A percentile compares a stretch with the other conserved stretches of the same genome.
Conservation (phyloP, 2,329 filamentous ascomycete genomes). For the Rugonectria rugulosa region DNA sequence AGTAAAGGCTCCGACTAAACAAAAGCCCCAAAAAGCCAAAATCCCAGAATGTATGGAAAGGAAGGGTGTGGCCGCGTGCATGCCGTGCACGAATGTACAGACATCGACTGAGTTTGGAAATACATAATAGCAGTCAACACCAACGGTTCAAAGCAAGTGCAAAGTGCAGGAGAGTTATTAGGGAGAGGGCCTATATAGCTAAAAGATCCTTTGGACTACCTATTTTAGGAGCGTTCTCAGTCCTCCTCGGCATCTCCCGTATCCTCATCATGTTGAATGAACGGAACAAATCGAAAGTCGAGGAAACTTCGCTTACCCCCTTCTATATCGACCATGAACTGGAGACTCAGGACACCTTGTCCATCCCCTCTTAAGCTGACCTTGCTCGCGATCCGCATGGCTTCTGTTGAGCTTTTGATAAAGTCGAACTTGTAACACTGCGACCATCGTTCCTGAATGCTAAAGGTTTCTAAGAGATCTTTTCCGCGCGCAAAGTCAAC, state of each 20-base stretch:
- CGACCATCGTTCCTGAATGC: slow-evolving; percentile 64
- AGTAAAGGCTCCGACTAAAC: no score
- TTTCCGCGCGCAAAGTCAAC: slow-evolving; percentile 72
- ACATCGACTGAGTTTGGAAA: no score
- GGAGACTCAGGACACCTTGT: slow-evolving; percentile 90
- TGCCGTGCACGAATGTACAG: no score
- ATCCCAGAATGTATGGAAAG: no score
- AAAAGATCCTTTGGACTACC: no score
- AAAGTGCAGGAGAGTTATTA: no score
- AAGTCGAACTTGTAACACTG: slow-evolving; percentile 89
- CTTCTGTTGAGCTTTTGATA: slow-evolving; percentile 83
- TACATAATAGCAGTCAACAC: no score
- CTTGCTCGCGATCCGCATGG: slow-evolving; percentile 93
- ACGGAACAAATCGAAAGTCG: slow-evolving; percentile 84
- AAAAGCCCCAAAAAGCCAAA: no score
- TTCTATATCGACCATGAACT: slow-evolving; percentile 95
- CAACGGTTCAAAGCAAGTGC: no score
- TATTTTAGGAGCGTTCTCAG: no score
- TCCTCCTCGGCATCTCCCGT: slow-evolving; percentile 37
- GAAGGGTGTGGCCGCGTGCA: no score
- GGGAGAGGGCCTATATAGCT: no score
- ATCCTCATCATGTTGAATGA: slow-evolving; percentile 65
- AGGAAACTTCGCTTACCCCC: slow-evolving; percentile 74
- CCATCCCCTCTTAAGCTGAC: slow-evolving; percentile 88
- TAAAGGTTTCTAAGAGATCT: slow-evolving; percentile 78